Evolutionary conservation across 768 basidiomycete species (phyloP).

Genomic region (Saitozyma sp.): DNA sequence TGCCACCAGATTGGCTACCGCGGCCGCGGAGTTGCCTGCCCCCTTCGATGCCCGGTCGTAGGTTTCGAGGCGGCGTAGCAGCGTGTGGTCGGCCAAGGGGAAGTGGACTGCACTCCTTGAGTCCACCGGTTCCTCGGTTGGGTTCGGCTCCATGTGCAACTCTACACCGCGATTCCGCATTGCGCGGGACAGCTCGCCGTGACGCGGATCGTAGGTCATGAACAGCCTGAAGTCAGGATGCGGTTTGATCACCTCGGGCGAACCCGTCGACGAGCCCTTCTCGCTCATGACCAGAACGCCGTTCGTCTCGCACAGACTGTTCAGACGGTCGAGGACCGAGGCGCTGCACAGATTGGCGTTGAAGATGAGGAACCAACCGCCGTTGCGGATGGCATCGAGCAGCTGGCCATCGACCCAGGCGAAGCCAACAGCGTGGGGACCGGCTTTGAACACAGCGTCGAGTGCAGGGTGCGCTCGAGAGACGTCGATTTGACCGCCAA

Average conservation of each 20-base stretch:
- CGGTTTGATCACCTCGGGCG: constrained; percentile 71
- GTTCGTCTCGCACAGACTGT: constrained; percentile 87
- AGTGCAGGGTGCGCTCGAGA: background rate
- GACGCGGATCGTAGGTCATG: constrained; percentile 87
- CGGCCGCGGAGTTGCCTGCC: no score
- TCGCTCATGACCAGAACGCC: constrained; percentile 85
- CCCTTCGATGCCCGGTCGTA: no score
- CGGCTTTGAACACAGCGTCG: constrained; percentile 2
- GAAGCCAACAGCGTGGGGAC: constrained; percentile 56
- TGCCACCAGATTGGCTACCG: no score
- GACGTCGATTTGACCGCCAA: background rate
- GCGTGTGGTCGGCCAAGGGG: no score
- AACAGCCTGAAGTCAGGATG: constrained; percentile 88
- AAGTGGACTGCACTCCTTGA: no score
- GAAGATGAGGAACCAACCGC: constrained; percentile 87
- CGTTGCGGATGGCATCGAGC: constrained; percentile 76
- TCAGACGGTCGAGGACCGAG: constrained; percentile 92
- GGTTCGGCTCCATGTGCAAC: constrained; percentile 58
- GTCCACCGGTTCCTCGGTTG: no score
- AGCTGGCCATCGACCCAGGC: constrained; percentile 96
- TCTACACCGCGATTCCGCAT: constrained; percentile 98
- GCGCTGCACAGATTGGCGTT: constrained; percentile 92
- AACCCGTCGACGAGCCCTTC: constrained; percentile 76
- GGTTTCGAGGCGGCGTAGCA: no score
- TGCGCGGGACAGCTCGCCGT: constrained; percentile 91